A percentile compares a stretch with the other conserved stretches of the same genome.
These are phyloP conservation scores for Yamadazyma triangularis DNA, from an alignment of 1,139 yeast species.

Conservation along the genomic window DNA sequence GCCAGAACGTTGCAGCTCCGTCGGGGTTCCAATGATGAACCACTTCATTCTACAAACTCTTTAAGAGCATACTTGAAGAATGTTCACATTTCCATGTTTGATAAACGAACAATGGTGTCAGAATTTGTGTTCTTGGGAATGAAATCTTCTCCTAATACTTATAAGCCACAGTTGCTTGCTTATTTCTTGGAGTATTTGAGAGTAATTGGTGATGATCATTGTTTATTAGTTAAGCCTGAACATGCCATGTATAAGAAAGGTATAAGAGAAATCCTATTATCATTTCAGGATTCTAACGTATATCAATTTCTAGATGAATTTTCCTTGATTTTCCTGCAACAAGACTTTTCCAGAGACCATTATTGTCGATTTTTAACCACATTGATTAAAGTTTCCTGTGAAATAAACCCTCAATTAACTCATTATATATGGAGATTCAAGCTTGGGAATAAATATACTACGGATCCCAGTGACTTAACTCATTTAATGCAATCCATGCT, in stretches of 20 bases:
- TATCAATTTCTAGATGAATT: slow-evolving; percentile 5
- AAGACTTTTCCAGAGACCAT: slow-evolving; percentile 3
- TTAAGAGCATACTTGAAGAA: slow-evolving; percentile 10
- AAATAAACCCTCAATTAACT: slow-evolving; percentile 17
- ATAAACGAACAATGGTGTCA: slow-evolving; percentile 17
- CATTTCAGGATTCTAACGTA: slow-evolving; percentile 6
- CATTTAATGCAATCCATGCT: slow-evolving; percentile 27
- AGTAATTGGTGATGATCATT: slow-evolving; percentile 17
- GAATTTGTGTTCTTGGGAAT: slow-evolving; percentile 18
- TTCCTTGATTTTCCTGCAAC: slow-evolving; percentile 2
- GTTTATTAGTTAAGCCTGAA: slow-evolving; percentile 13
- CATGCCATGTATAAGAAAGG: slow-evolving; percentile 15
- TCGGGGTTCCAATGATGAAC: slow-evolving; percentile 6
- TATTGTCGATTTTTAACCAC: slow-evolving; percentile 21
- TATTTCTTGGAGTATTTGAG: slow-evolving; percentile 16
- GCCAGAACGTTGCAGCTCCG: slow-evolving; percentile 17
- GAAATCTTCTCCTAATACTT: slow-evolving; percentile 3
- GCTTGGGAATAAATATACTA: not conserved
- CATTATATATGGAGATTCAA: slow-evolving; percentile 25
- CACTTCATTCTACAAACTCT: not conserved
- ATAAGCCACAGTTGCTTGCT: slow-evolving; percentile 9
- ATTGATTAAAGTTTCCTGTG: slow-evolving; percentile 15
- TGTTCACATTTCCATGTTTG: slow-evolving; percentile 4
- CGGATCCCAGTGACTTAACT: slow-evolving; percentile 23
- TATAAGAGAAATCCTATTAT: no score